Evolutionary conservation across 371 early-diverging fungal genomes (phyloP).

Genomic region (Rhizopus arrhizus): DNA sequence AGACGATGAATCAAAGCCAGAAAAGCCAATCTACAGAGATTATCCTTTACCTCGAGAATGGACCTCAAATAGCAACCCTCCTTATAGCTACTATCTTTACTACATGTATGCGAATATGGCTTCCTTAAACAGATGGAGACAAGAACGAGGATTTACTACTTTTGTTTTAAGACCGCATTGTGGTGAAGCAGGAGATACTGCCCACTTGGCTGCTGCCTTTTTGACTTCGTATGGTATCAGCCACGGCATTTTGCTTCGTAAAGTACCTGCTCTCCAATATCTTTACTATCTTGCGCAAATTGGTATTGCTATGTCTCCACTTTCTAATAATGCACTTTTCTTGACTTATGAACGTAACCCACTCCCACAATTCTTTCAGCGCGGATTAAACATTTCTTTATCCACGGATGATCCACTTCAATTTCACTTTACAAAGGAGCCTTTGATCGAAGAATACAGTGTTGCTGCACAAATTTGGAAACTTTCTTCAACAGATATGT

Average conservation of each 20-base stretch:
- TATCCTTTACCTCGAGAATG: conserved; percentile 88
- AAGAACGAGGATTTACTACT: conserved; percentile 83
- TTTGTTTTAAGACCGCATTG: conserved; percentile 96
- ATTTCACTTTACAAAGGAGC: conserved; percentile 98
- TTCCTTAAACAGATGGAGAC: conserved; percentile 86
- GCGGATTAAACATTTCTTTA: conserved; percentile 94
- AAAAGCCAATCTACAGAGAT: conserved; percentile 80
- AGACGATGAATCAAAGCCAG: conserved; percentile 96
- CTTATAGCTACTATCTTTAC: conserved; percentile 97
- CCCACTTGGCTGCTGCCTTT: conserved; percentile 93
- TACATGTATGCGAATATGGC: conserved; percentile 93
- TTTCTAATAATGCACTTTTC: conserved; percentile 98
- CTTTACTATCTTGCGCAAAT: conserved; percentile 95
- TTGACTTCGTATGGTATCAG: conserved; percentile 89
- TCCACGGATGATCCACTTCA: conserved; percentile 99
- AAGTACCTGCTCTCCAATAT: conserved; percentile 96
- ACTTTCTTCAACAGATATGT: conserved; percentile 93
- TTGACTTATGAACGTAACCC: conserved; percentile 97
- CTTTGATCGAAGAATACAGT: conserved; percentile 98
- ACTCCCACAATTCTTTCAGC: conserved; percentile 91
- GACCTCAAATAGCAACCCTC: conserved; percentile 83
- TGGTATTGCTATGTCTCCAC: conserved; percentile 98
- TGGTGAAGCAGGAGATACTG: conserved; percentile 98
- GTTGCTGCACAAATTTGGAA: conserved; percentile 99
- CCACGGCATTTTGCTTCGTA: conserved; percentile 96